These are phyloP conservation scores for Populus pruinosa DNA, from an alignment of 345 rosid genomes.

Conservation along the genomic window DNA sequence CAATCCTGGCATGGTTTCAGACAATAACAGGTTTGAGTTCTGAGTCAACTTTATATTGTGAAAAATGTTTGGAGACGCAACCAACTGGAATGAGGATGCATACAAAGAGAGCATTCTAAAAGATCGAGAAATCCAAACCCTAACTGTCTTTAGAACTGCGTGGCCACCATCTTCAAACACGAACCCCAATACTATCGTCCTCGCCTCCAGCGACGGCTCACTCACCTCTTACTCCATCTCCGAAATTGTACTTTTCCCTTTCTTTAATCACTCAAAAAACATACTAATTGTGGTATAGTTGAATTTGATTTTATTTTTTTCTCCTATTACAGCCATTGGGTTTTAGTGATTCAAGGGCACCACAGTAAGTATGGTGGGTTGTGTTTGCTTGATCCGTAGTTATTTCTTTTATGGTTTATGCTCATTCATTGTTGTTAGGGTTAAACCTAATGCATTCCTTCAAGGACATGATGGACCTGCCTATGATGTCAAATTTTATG, in stretches of 20 bases:
- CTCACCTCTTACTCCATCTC: slow-evolving; percentile 68
- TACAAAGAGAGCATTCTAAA: slow-evolving; percentile 65
- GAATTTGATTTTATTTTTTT: not conserved
- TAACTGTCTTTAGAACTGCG: slow-evolving; percentile 70
- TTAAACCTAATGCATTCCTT: slow-evolving; percentile 59
- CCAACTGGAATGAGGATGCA: slow-evolving; percentile 70
- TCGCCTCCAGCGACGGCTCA: slow-evolving; percentile 80
- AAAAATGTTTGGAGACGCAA: slow-evolving; percentile 44
- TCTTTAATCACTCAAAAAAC: not conserved
- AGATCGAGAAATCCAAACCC: slow-evolving; percentile 62
- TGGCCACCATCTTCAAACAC: slow-evolving; percentile 69
- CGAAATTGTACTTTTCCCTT: slow-evolving; percentile 32
- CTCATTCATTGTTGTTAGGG: slow-evolving; percentile 25
- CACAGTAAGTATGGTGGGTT: slow-evolving; percentile 35
- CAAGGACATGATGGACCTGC: slow-evolving; percentile 85
- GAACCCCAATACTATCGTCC: slow-evolving; percentile 56
- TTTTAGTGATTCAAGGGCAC: slow-evolving; percentile 26
- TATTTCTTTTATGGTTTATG: not conserved
- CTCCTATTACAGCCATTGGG: slow-evolving; percentile 37
- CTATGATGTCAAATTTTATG: slow-evolving; percentile 87
- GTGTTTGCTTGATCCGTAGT: not conserved
- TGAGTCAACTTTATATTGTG: no score
- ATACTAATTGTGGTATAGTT: not conserved
- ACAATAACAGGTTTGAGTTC: no score
- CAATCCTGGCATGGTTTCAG: no score